Base-by-base conservation (phyloP, 768 basidiomycete genomes). In the Clathrus columnatus region DNA sequence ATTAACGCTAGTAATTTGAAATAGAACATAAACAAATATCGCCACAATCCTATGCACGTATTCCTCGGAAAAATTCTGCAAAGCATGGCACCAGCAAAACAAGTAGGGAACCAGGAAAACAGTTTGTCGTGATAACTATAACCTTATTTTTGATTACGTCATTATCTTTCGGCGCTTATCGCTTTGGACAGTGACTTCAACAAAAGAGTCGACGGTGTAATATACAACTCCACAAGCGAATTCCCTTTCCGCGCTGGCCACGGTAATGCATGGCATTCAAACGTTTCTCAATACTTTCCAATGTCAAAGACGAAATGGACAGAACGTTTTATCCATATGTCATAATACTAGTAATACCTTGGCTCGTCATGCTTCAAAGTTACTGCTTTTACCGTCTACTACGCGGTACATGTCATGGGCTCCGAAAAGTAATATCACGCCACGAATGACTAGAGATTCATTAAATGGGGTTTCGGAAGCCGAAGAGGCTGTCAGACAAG, bases 401-500 rank as follows among this genome's bases (percentile, higher is more conserved):
- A 36, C 36, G n/a, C 36, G 36, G 7, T 30, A 46, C 27, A 28
- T 55, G 44, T 55, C 54, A 11, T 55, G 43, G 54, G 21, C 44
- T 17, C 4, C 7, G 36, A 36, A n/a, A 8, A 36, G n/a, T 23
- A 48, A 28, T 23, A 44, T 24, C 23, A n/a, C 45, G 5, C 45
- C 54, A 8, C 26, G 46, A 20, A 36, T 2, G 2, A 42, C 30
- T 18, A 30, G 20, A 27, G 49, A 57, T 21, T 41, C 49, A 16
- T 32, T 57, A n/a, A 24, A 49, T 49, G 41, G 21, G 10, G 36
- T 45, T 21, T 48, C 74, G 28, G 71, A 73, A 55, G 70, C 63
- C 47, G 87, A 91, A 68, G 86, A 89, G 63, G 75, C 74, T 29
- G 78, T 84, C 1, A 83, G 84, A 63, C 78, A 78, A 26, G 83